A percentile compares a stretch with the other conserved stretches of the same genome.
These are phyloP conservation scores for Kwoniella heveanensis DNA, from an alignment of 768 basidiomycete genomes.

Conservation along the genomic window DNA sequence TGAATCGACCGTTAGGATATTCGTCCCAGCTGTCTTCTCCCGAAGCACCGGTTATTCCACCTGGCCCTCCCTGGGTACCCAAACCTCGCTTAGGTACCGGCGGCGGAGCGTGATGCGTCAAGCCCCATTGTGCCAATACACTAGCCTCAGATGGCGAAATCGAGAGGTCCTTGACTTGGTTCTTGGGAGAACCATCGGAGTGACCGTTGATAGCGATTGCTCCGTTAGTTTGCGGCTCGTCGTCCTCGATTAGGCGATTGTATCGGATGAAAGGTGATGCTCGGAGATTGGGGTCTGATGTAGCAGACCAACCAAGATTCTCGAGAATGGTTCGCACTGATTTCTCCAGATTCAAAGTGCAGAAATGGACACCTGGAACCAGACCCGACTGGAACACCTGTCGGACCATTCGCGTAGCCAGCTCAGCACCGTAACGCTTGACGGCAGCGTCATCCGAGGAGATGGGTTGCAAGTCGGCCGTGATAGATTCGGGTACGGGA, in stretches of 20 bases:
- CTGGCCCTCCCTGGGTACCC: conserved; percentile 40
- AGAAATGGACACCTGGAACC: conserved; percentile 77
- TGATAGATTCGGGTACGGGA: conserved; percentile 68
- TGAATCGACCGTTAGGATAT: conserved; percentile 57
- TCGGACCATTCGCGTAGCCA: conserved; percentile 80
- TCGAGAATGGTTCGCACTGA: conserved; percentile 86
- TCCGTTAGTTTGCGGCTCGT: conserved; percentile 23
- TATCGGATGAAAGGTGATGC: conserved; percentile 54
- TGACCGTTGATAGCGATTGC: conserved; percentile 13
- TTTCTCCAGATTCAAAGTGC: conserved; percentile 95
- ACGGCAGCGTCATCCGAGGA: conserved; percentile 91
- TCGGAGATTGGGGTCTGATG: conserved; percentile 5
- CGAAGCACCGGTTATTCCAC: conserved; percentile 33
- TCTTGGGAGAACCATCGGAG: conserved; percentile 9
- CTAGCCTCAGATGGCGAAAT: conserved; percentile 59
- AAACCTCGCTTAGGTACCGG: conserved; percentile 44
- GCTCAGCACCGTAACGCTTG: conserved; percentile 87
- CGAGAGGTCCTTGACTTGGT: conserved; percentile 48
- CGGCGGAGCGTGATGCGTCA: conserved; percentile 43
- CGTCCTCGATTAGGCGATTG: conserved; percentile 53
- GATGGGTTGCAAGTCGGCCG: conserved; percentile 71
- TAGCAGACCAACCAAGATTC: conserved; percentile 67
- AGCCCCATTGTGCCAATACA: conserved; percentile 50
- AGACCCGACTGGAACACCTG: conserved; percentile 59
- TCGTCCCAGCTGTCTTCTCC: conserved; percentile 57